phyloP scores from a whole-genome alignment of 805 yeast species.

The Candida boidinii region DNA sequence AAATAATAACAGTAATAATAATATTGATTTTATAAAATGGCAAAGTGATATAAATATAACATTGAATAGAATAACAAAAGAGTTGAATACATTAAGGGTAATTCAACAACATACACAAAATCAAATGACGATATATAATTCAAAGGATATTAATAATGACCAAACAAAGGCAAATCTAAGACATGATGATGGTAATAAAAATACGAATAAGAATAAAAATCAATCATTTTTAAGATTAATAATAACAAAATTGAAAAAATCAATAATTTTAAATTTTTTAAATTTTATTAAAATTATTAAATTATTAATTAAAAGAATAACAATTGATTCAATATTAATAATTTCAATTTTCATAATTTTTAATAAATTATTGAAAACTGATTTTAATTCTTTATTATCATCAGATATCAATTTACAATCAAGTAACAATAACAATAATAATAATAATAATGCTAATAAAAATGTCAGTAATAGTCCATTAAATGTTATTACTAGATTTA shows the following conservation, averaged over 20 bases:
- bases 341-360: constrained; percentile 9
- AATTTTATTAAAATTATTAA: constrained; percentile 7
- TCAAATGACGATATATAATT: background rate
- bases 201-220: constrained; percentile 1
- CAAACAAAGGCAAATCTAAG: no score
- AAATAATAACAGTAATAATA: constrained; percentile 13
- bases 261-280: constrained; percentile 4
- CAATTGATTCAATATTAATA: constrained; percentile 14
- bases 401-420: no score
- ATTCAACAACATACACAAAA: background rate
- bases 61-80: constrained; percentile 35
- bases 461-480: no score
- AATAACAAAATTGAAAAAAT: constrained; percentile 4
- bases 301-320: constrained; percentile 11
- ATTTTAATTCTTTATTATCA: no score
- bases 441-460: no score
- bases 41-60: constrained; percentile 43
- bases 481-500: no score
- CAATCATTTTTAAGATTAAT: constrained; percentile 1
- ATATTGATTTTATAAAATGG: constrained; percentile 39
- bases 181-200: background rate
- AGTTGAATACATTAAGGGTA: constrained; percentile 19
- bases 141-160: no score
- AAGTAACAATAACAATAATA: no score
- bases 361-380: constrained; percentile 4